A percentile compares a stretch with the other conserved stretches of the same genome.
Evolutionary conservation across 768 basidiomycete species (phyloP).

Genomic region (Lyophyllum semitale): DNA sequence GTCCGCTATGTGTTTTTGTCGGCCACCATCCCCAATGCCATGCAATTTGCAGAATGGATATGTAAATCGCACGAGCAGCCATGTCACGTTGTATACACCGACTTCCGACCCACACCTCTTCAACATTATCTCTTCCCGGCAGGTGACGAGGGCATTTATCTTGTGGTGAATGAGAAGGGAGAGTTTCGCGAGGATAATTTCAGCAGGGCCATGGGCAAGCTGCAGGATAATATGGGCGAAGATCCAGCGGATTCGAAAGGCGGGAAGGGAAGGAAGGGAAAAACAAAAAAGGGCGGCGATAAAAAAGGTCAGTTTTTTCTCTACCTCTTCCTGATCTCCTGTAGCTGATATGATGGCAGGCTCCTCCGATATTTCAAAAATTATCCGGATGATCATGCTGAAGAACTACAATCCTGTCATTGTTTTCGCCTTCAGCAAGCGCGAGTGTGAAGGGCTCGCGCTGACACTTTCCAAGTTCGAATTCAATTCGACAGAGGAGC

Average conservation of each 20-base stretch:
- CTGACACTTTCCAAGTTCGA: slow-evolving; percentile 93
- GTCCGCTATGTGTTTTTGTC: slow-evolving; percentile 99
- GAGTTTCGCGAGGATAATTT: slow-evolving; percentile 98
- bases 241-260: slow-evolving; percentile 87
- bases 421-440: slow-evolving; percentile 97
- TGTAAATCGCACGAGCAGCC: slow-evolving; percentile 96
- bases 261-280: slow-evolving; percentile 90
- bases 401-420: slow-evolving; percentile 99
- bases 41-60: slow-evolving; percentile 99
- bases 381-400: slow-evolving; percentile 97
- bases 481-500: slow-evolving; percentile 92
- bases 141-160: slow-evolving; percentile 94
- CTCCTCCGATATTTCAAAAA: slow-evolving; percentile 92
- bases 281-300: slow-evolving; percentile 89
- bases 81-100: slow-evolving; percentile 98
- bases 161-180: slow-evolving; percentile 98
- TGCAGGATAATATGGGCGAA: slow-evolving; percentile 83
- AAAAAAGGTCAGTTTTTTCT: slow-evolving; percentile 69
- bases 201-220: slow-evolving; percentile 93
- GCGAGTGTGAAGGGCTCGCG: slow-evolving; percentile 94
- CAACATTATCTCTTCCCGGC: slow-evolving; percentile 98
- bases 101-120: slow-evolving; percentile 96
- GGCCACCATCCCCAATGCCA: slow-evolving; percentile 98
- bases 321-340: neutral
- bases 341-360: slow-evolving; percentile 42